Percentiles rank a stretch among this genome's conserved stretches.
These are phyloP conservation scores for Pigoraptor vietnamica DNA, from an alignment of 78 protist species.

Conservation along the genomic window DNA sequence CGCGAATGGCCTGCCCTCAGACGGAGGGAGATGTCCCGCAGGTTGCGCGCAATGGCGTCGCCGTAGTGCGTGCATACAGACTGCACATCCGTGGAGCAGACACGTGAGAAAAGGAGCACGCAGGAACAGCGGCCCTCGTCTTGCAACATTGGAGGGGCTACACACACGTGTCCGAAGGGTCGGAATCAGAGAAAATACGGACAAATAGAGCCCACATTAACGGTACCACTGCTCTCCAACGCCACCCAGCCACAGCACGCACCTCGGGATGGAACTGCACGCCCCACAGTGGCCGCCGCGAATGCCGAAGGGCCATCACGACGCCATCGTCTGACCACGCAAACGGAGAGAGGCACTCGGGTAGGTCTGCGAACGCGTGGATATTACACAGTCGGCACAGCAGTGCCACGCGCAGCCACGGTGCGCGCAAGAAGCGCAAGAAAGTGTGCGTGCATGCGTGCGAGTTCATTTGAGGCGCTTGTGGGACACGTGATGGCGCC, in stretches of 20 bases:
- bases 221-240: no score
- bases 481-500: no score
- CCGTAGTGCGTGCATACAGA: conserved; percentile 65
- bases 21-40: background rate
- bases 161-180: no score
- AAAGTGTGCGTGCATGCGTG: no score
- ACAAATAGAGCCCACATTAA: no score
- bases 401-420: no score
- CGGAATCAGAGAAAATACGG: no score
- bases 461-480: no score
- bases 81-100: background rate
- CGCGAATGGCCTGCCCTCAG: background rate
- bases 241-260: background rate
- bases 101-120: background rate
- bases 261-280: conserved; percentile 78
- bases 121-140: background rate
- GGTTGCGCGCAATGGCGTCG: conserved; percentile 24
- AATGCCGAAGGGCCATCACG: conserved; percentile 56
- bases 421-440: no score
- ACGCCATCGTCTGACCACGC: conserved; percentile 19
- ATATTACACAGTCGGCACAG: no score
- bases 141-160: no score
- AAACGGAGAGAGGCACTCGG: background rate
- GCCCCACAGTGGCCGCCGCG: conserved; percentile 34
- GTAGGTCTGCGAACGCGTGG: background rate